Base-by-base conservation (phyloP, 1,139 yeast species). In the Entelexis paramagnoliae region DNA sequence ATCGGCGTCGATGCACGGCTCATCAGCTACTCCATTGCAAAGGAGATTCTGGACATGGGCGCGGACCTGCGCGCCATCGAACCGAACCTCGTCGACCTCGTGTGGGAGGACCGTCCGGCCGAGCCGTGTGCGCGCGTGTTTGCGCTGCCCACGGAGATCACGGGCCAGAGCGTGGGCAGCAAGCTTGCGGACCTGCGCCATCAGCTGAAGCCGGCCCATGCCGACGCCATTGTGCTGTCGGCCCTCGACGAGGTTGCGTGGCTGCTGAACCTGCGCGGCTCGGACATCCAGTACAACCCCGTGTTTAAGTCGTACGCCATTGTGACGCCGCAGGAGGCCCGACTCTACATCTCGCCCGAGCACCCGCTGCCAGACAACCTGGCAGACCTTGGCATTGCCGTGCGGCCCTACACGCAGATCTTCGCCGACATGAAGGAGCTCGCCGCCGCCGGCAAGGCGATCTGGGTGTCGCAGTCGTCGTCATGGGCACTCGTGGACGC, bases 171-270 rank as follows among this genome's bases (percentile, higher is more conserved):
- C 2, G 66, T 71, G n/a, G 60, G 58, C 19, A 67, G 67, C 9
- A 77, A 77, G 62, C 62, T 83, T 40, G 63, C 63, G 7, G 72
- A 58, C 50, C 69, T 83, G 24, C 67, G 74, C 34, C 63, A 66
- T n/a, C 62, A 64, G n/a, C 67, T 79, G 48, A 68, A 69, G 35
- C 66, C 72, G 29, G 71, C 72, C 39, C 68, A 72, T 53, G 76
- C 71, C 13, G 59, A 63, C 28, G 73, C 71, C 1, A 65, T 86
- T 57, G 77, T 85, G 7, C 72, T 87, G 9, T 75, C 82, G 43
- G 84, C 95, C 0, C 70, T 87, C 55, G 98, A 91, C 68, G 96
- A 91, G 63, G 77, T 89, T 56, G 95, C 96, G 9, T 89, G 96
- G 97, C 69, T 88, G 52, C 76, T 88, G 64, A 91, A 91, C 63